These are phyloP conservation scores for Lipomyces yamanashiensis DNA, from an alignment of 805 yeast species.

Conservation along the genomic window DNA sequence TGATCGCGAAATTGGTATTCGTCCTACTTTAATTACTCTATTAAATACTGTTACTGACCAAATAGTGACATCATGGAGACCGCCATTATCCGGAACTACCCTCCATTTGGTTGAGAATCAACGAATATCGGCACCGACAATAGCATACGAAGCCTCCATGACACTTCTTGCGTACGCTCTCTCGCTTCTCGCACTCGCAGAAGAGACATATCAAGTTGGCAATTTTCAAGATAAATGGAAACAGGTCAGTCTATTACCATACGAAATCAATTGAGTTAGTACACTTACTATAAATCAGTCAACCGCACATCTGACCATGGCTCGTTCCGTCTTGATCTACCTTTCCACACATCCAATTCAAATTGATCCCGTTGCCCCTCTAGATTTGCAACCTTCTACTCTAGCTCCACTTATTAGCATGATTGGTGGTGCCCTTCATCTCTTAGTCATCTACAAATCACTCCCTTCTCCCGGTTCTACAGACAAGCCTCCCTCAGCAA, in stretches of 20 bases:
- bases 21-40: not conserved
- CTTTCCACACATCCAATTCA: constrained; percentile 32
- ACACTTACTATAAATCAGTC: constrained; percentile 26
- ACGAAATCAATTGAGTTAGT: not conserved
- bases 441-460: constrained; percentile 40
- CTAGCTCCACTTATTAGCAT: constrained; percentile 37
- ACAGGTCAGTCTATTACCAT: constrained; percentile 18
- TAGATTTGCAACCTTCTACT: constrained; percentile 39
- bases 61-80: constrained; percentile 39
- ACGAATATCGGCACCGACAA: constrained; percentile 28
- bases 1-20: constrained; percentile 35
- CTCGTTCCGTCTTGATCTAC: constrained; percentile 39
- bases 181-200: constrained; percentile 28
- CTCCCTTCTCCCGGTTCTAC: constrained; percentile 22
- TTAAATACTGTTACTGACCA: not conserved
- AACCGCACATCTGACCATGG: constrained; percentile 40
- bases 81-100: constrained; percentile 36
- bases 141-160: constrained; percentile 32
- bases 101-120: constrained; percentile 23
- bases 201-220: constrained; percentile 23
- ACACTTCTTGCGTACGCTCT: constrained; percentile 31
- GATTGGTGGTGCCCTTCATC: constrained; percentile 42
- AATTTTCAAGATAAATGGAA: constrained; percentile 33
- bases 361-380: constrained; percentile 24
- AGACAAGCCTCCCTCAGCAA: constrained; percentile 37